phyloP scores from a whole-genome alignment of 192 early-diverging fungal genomes.

The Coemansia sp. region DNA sequence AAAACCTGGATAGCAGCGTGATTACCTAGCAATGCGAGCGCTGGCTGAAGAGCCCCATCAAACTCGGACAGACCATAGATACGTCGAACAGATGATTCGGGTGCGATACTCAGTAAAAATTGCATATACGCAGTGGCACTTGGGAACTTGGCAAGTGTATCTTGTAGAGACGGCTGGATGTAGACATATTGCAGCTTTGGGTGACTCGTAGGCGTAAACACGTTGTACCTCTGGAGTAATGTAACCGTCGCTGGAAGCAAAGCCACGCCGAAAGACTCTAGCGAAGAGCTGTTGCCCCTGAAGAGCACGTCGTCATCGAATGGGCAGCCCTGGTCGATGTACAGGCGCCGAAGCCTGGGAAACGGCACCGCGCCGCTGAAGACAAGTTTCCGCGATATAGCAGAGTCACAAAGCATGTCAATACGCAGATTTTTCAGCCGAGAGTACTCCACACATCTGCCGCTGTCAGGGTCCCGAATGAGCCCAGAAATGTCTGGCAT shows the following conservation, averaged over 20 bases:
- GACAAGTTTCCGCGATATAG: background rate
- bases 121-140: too few species aligned
- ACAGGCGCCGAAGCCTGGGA: background rate
- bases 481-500: background rate
- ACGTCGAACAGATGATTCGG: background rate
- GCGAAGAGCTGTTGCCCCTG: background rate
- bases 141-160: too few species aligned
- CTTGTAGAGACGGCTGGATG: too few species aligned
- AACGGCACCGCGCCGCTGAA: background rate
- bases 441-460: background rate
- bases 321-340: background rate
- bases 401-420: too few species aligned
- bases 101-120: background rate
- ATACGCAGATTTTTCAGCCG: background rate
- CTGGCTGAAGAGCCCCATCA: too few species aligned
- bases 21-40: too few species aligned
- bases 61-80: background rate
- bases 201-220: background rate
- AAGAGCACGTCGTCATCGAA: background rate
- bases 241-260: background rate
- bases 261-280: background rate
- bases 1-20: background rate
- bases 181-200: background rate
- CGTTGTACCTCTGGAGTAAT: background rate
- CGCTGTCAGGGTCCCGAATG: background rate